Percentiles rank a stretch among this genome's conserved stretches.
Evolutionary conservation across 768 basidiomycete genomes (phyloP).

Genomic region (Lactarius akahatsu): DNA sequence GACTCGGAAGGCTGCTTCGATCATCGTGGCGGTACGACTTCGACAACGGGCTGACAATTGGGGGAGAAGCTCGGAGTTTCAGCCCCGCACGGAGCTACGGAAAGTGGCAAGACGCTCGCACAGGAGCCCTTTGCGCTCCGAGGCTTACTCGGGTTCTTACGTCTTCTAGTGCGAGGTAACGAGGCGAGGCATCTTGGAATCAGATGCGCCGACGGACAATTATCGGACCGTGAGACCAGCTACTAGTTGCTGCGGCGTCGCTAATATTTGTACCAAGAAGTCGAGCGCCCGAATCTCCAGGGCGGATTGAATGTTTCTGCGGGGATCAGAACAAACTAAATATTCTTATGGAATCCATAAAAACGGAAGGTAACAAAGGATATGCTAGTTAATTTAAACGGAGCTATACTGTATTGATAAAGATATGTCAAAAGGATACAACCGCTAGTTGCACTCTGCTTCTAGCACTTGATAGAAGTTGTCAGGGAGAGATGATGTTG

Average conservation of each 20-base stretch:
- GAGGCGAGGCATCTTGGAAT: conserved; percentile 15
- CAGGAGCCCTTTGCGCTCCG: conserved; percentile 32
- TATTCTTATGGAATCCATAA: background rate
- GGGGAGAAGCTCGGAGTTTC: conserved; percentile 18
- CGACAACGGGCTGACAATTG: conserved; percentile 40
- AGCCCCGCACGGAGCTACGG: conserved; percentile 20
- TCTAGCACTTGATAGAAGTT: conserved; percentile 18
- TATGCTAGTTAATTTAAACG: conserved; percentile 1
- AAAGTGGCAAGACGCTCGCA: conserved; percentile 32
- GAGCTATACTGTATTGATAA: conserved; percentile 7
- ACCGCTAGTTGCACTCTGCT: conserved; percentile 19
- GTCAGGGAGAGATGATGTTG: conserved; percentile 3
- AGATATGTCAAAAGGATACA: conserved; percentile 12
- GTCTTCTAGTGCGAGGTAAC: background rate
- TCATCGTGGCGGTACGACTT: conserved; percentile 40
- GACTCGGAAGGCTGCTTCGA: conserved; percentile 29
- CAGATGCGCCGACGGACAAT: conserved; percentile 6
- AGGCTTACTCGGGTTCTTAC: background rate
- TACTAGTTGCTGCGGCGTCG: background rate
- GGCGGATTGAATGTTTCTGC: background rate
- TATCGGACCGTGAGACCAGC: conserved; percentile 1
- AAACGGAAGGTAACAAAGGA: background rate
- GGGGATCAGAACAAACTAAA: background rate
- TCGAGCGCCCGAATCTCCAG: background rate
- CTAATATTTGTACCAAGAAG: background rate